A percentile compares a stretch with the other conserved stretches of the same genome.
Evolutionary conservation across 2,329 filamentous ascomycete species (phyloP).

Genomic region (Sporothrix inflata): DNA sequence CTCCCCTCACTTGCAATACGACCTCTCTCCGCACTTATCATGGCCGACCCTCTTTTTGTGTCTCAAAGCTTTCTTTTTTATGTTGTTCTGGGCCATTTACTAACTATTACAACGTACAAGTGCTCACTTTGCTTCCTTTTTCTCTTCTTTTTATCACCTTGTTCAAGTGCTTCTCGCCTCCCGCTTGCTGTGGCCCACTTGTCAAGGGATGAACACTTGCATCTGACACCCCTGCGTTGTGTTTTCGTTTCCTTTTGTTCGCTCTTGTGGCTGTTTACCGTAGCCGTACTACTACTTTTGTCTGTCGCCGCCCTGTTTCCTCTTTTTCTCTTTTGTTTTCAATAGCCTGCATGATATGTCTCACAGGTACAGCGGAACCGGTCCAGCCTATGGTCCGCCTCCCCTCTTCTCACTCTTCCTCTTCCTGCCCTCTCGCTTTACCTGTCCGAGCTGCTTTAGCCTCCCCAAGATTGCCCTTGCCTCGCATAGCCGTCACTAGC

Average conservation of each 20-base stretch:
- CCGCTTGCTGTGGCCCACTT: not conserved
- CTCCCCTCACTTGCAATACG: not conserved
- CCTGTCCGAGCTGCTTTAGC: not conserved
- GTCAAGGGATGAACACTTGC: not conserved
- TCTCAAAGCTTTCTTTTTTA: conserved; percentile 13
- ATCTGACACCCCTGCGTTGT: not conserved
- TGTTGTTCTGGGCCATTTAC: not conserved
- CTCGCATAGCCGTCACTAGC: conserved; percentile 11
- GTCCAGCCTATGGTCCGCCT: not conserved
- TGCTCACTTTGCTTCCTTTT: not conserved
- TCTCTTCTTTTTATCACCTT: not conserved
- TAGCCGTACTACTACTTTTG: no score
- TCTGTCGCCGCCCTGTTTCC: not conserved
- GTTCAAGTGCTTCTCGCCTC: not conserved
- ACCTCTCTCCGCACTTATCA: not conserved
- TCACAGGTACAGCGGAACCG: not conserved
- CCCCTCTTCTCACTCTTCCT: no score
- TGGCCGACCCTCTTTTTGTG: conserved; percentile 17
- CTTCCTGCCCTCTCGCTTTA: not conserved
- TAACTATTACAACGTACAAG: no score
- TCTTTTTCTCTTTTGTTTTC: not conserved
- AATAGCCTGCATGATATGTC: not conserved
- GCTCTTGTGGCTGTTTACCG: not conserved
- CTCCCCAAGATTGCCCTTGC: not conserved
- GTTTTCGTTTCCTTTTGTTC: not conserved